Base-by-base conservation (phyloP, 2,329 filamentous ascomycete species). In the Cytospora chrysosperma region DNA sequence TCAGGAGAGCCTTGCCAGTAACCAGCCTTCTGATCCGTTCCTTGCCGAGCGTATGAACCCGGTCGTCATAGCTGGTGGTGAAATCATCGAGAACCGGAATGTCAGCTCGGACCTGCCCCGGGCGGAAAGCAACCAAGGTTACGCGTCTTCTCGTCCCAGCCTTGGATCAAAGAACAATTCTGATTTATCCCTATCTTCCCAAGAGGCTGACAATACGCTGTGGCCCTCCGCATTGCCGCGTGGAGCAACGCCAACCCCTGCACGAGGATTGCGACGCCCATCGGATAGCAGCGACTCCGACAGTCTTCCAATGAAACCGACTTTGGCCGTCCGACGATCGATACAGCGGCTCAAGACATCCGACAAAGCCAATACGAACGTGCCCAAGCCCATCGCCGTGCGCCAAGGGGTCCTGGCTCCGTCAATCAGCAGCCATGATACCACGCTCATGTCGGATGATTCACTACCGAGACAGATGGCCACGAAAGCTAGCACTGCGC, bases 61-160 rank as follows among this genome's bases (percentile, higher is more conserved):
- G 1, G 86, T 89, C 15, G 80, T 89, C 49, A 89, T 90, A 69
- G 81, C 85, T 13, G 87, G 87, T 9, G 87, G 87, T 30, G 84
- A 83, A 65, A 74, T 89, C 8, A 73, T 88, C 47, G 83, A 88
- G 69, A 88, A 88, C 69, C 77, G 79, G 47, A 89, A 89, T 68
- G 70, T 76, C 2, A 81, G 79, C 68, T 74, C 77, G 17, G 83
- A 85, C 15, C 68, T 85, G 30, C 72, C 69, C 56, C 77, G 80
- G 21, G 79, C 78, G 1, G 81, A 83, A 62, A 86, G 81, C 71
- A 80, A 78, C 61, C 81, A 80, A 56, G 85, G 81, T 66, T 67
- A 79, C 15, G 54, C 74, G 27, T 69, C 75, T 30, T 69, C 72
- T n/a, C 76, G 78, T 40, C 77, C 80, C 7, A 80, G 77, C 62